Evolutionary conservation across 2,329 filamentous ascomycete species (phyloP), one percentile per base, ranked within the genome.

Genomic region (Colletotrichum cuscutae): DNA sequence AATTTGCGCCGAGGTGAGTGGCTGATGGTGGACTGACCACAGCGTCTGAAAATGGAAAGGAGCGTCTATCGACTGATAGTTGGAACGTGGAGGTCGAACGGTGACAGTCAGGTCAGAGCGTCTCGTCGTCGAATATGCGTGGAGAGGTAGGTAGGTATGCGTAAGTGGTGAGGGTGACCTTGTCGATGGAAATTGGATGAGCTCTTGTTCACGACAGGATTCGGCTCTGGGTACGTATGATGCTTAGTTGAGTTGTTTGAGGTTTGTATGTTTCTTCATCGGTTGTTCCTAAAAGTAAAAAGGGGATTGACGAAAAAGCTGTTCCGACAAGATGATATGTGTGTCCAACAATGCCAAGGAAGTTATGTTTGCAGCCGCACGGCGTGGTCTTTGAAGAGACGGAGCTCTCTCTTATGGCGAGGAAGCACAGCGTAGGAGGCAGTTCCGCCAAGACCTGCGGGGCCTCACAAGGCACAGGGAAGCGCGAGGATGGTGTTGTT

Each of bases 381-480:
- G 65, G n/a, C 46, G n/a, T 12, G n/a, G 58, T 6, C 7, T 63
- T 52, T 58, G 24, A 32, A 35, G 26, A 28, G 70, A 64, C 13
- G 54, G 62, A 59, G 24, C 65, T 57, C 64, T 64, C 66, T 70
- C 58, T 64, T 65, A 70, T 70, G 60, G 46, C 30, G 49, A 65
- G 60, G 42, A 12, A 42, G 60, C 37, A 32, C 24, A 28, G 54
- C 46, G 42, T 64, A 70, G 53, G 65, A 70, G 65, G 70, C 66
- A n/a, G 60, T 65, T 70, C 46, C 53, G 70, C 70, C 70, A 72
- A 72, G 70, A 26, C 59, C 60, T 68, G 54, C 59, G 42, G 70
- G 54, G 59, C 65, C 54, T 72, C 70, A 72, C 70, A 72, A 64
- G 70, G 59, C 59, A 59, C 65, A 60, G 65, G 54, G 60, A 60